phyloP scores from a whole-genome alignment of 2,329 filamentous ascomycete genomes.

The Neoarthrinium moseri region DNA sequence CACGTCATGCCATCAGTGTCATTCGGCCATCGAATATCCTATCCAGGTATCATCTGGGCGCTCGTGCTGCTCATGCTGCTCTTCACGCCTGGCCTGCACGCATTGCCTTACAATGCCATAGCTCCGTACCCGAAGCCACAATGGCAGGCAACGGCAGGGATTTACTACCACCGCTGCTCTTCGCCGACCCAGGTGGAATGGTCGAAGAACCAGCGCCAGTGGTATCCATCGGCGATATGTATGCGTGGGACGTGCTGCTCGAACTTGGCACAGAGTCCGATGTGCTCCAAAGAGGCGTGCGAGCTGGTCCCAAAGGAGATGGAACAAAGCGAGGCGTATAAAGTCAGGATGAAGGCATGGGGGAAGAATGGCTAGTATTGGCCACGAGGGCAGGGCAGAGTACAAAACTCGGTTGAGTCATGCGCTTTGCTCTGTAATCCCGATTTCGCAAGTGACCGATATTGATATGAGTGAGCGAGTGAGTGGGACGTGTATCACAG shows the following conservation, averaged over 20 bases:
- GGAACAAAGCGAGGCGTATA: not conserved
- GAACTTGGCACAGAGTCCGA: constrained; percentile 1
- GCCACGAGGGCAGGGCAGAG: not conserved
- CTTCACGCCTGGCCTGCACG: not conserved
- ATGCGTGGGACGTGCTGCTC: constrained; percentile 9
- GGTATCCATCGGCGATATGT: constrained; percentile 7
- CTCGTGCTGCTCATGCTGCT: not conserved
- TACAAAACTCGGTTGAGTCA: too few species aligned
- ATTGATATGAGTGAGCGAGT: too few species aligned
- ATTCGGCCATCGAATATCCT: not conserved
- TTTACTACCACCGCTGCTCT: constrained; percentile 3
- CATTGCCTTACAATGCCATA: not conserved
- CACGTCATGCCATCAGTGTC: not conserved
- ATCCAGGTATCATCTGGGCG: not conserved
- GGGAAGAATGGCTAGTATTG: not conserved
- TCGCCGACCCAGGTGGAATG: constrained; percentile 4
- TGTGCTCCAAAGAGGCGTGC: constrained; percentile 3
- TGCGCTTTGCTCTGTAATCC: too few species aligned
- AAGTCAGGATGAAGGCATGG: not conserved
- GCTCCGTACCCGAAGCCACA: not conserved
- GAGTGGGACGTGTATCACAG: too few species aligned
- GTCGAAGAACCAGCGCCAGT: constrained; percentile 1
- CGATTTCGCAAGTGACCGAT: too few species aligned
- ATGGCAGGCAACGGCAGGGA: not conserved
- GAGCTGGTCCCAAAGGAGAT: not conserved